These are phyloP conservation scores for Lactarius indigo DNA, from an alignment of 768 basidiomycete genomes.

Conservation along the genomic window DNA sequence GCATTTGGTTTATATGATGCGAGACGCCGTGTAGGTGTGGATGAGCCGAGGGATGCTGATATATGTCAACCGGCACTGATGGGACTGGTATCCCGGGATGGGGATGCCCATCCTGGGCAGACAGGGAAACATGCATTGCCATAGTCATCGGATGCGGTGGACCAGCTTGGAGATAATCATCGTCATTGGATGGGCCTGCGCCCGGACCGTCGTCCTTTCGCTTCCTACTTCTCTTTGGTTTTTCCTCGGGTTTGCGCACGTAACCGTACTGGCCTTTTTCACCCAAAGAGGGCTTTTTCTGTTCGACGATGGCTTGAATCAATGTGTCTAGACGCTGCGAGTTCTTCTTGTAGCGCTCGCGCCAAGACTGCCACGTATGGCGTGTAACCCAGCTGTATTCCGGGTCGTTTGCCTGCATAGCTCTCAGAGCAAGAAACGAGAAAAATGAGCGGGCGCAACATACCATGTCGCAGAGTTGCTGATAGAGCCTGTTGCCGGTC, in stretches of 20 bases:
- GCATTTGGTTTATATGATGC: constrained; percentile 16
- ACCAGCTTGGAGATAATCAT: constrained; percentile 22
- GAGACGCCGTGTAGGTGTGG: constrained; percentile 16
- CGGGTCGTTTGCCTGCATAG: constrained; percentile 53
- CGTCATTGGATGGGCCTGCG: constrained; percentile 21
- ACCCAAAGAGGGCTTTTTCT: constrained; percentile 63
- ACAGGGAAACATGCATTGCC: constrained; percentile 22
- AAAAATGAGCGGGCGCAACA: constrained; percentile 18
- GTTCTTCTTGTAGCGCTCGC: constrained; percentile 86
- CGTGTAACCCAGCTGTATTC: constrained; percentile 77
- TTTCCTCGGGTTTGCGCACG: constrained; percentile 71
- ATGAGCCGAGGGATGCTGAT: constrained; percentile 15
- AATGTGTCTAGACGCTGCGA: constrained; percentile 58
- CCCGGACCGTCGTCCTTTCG: constrained; percentile 22
- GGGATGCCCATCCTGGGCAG: constrained; percentile 13
- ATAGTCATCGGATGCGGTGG: constrained; percentile 22
- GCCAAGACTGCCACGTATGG: constrained; percentile 90
- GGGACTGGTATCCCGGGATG: constrained; percentile 18
- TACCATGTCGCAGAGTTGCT: constrained; percentile 75
- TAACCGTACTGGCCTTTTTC: constrained; percentile 84
- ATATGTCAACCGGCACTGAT: constrained; percentile 20
- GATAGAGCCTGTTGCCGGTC: constrained; percentile 79
- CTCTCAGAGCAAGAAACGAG: neutral
- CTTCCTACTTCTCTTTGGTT: constrained; percentile 42
- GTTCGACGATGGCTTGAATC: constrained; percentile 64